These are phyloP conservation scores for Pseudocercospora macadamiae DNA, from an alignment of 2,329 filamentous ascomycete genomes.

Conservation along the genomic window DNA sequence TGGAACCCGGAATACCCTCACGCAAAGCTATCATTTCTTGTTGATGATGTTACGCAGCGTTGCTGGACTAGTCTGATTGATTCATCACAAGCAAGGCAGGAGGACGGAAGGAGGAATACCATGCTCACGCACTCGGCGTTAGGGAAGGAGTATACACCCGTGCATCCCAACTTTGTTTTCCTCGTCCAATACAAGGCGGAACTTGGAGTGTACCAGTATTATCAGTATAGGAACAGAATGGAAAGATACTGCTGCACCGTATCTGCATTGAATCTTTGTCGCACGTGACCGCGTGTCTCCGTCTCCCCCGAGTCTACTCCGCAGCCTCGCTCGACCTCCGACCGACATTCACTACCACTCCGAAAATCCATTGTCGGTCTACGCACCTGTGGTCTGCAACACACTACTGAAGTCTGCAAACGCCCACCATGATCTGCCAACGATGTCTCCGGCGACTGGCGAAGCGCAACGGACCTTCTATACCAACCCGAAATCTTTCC, in stretches of 20 bases:
- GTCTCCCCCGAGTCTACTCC: too few species aligned
- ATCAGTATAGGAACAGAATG: slow-evolving; percentile 9
- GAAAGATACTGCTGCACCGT: neutral
- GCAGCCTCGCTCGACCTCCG: neutral
- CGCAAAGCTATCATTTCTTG: slow-evolving; percentile 6
- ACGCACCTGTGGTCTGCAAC: too few species aligned
- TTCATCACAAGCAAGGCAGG: neutral
- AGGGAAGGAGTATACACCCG: slow-evolving; percentile 3
- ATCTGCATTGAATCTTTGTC: too few species aligned
- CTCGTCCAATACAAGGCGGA: neutral
- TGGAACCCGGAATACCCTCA: slow-evolving; percentile 2
- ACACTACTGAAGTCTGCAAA: too few species aligned
- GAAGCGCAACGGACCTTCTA: slow-evolving; percentile 14
- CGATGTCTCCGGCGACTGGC: slow-evolving; percentile 34
- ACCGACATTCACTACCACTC: neutral
- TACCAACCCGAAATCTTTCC: slow-evolving; percentile 23
- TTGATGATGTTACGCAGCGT: slow-evolving; percentile 12
- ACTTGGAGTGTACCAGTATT: slow-evolving; percentile 3
- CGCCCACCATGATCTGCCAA: slow-evolving; percentile 37
- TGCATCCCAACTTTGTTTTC: slow-evolving; percentile 1
- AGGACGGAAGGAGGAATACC: neutral
- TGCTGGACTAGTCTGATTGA: neutral
- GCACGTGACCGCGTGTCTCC: too few species aligned
- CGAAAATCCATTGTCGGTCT: too few species aligned
- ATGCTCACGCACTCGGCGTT: slow-evolving; percentile 4